Evolutionary conservation across 768 basidiomycete genomes (phyloP).

Genomic region (Strobilomyces dryophilus): DNA sequence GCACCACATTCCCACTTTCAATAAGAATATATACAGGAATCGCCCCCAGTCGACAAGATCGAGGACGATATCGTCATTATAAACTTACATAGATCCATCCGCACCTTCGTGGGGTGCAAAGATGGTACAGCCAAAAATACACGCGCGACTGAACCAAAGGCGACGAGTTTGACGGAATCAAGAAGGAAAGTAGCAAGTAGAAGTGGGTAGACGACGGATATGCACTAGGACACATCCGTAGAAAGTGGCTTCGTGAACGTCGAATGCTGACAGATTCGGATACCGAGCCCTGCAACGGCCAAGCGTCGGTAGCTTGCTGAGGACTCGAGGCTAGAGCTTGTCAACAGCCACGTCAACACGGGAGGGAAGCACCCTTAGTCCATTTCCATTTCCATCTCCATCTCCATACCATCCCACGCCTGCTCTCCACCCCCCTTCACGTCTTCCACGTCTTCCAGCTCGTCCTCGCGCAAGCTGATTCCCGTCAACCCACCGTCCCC

Average conservation of each 20-base stretch:
- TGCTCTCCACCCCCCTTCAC: conserved; percentile 10
- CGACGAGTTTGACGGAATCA: not conserved
- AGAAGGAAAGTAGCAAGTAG: not conserved
- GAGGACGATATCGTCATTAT: not conserved
- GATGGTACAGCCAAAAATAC: not conserved
- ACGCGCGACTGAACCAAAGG: not conserved
- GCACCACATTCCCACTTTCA: not conserved
- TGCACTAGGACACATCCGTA: not conserved
- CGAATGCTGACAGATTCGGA: not conserved
- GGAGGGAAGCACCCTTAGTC: conserved; percentile 1
- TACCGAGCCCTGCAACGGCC: no score
- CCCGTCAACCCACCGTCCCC: not conserved
- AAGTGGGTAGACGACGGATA: not conserved
- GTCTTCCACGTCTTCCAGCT: not conserved
- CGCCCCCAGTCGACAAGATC: not conserved
- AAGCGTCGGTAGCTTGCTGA: not conserved
- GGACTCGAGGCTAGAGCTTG: not conserved
- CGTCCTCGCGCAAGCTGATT: conserved; percentile 5
- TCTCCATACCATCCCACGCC: conserved; percentile 45
- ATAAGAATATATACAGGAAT: not conserved
- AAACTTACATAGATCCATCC: not conserved
- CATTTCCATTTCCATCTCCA: conserved; percentile 42
- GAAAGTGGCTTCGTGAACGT: not conserved
- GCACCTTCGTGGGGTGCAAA: not conserved
- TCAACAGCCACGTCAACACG: not conserved